Base-by-base conservation (phyloP, 176 grass and related monocot genomes). In the Musa schizocarpa region DNA sequence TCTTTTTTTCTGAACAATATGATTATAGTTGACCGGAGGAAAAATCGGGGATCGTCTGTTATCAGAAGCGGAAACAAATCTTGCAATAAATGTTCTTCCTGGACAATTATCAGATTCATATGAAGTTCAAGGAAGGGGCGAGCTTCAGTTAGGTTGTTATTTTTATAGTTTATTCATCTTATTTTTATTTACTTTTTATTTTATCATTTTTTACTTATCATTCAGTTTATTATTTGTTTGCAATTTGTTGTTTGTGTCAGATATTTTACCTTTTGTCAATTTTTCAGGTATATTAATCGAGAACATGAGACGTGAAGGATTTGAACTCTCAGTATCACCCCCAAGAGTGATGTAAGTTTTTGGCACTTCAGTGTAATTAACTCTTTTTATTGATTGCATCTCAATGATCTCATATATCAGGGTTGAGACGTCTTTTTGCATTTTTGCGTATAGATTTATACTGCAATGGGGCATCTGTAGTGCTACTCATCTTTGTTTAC, bases 61-160 rank as follows among this genome's bases (percentile, higher is more conserved):
- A 77, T 86, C 95, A 83, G 95, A 98, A 74, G 86, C 95, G 67
- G 95, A 98, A 84, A 98, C 95, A 58, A 98, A 98, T 79, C 80
- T 98, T 73, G 95, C 95, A 85, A 94, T 98, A 76, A 98, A 91
- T 91, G 95, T 98, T 91, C 95, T 93, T 85, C 95, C 95, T 78
- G 95, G 90, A 76, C 88, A 78, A 70, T 76, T 98, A 77, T 91
- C 95, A 84, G 95, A 98, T 84, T 93, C 95, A 74, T 98, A 82
- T 87, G 94, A 98, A 93, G 95, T 98, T 90, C 95, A 93, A 87
- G 95, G 95, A 82, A 98, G 95, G 81, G 95, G 95, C 65, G 95
- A 98, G 68, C 95, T 98, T 89, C 95, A 98, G 81, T 80, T 98
- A 88, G 95, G 95, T 80, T 62, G 16, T 62, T 19, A 53, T 52